Percentiles rank a stretch among this genome's conserved stretches.
Conservation (phyloP, 2,329 filamentous ascomycete genomes). For the Penicillium sclerotigenum region DNA sequence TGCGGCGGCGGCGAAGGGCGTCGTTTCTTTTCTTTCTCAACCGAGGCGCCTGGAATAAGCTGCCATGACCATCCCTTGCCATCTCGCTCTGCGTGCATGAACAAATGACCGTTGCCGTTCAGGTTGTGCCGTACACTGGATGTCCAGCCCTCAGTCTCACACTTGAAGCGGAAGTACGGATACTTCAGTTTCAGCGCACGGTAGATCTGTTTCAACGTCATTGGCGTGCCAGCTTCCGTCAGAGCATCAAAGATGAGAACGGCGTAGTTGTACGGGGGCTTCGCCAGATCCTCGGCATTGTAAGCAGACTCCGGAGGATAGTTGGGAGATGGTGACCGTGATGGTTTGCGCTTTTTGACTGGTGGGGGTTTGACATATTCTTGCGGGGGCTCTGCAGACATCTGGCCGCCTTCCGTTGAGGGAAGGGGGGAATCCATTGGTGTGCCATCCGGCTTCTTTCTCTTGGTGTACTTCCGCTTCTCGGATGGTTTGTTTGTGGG, state of each 20-base stretch:
- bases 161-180: constrained; percentile 60
- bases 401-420: constrained; percentile 43
- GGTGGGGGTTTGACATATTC: constrained; percentile 44
- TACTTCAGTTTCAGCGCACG: constrained; percentile 61
- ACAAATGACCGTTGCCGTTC: constrained; percentile 54
- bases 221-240: constrained; percentile 54
- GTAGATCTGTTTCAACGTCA: constrained; percentile 66
- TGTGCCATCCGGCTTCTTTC: constrained; percentile 45
- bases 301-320: constrained; percentile 58
- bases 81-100: constrained; percentile 59
- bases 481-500: constrained; percentile 40
- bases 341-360: constrained; percentile 52
- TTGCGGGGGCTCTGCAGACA: constrained; percentile 36
- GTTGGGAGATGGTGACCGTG: constrained; percentile 59
- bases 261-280: constrained; percentile 61
- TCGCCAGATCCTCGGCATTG: constrained; percentile 61
- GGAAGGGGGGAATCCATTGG: constrained; percentile 42
- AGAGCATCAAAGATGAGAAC: constrained; percentile 63
- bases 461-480: constrained; percentile 49
- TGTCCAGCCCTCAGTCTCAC: constrained; percentile 63
- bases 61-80: constrained; percentile 65
- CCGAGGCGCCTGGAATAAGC: constrained; percentile 57
- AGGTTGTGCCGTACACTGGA: constrained; percentile 66
- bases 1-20: constrained; percentile 42
- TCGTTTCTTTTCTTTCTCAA: constrained; percentile 59